Percentiles rank a stretch among this genome's conserved stretches.
Conservation (phyloP, 441 rosid species). For the Gossypium trilobum region DNA sequence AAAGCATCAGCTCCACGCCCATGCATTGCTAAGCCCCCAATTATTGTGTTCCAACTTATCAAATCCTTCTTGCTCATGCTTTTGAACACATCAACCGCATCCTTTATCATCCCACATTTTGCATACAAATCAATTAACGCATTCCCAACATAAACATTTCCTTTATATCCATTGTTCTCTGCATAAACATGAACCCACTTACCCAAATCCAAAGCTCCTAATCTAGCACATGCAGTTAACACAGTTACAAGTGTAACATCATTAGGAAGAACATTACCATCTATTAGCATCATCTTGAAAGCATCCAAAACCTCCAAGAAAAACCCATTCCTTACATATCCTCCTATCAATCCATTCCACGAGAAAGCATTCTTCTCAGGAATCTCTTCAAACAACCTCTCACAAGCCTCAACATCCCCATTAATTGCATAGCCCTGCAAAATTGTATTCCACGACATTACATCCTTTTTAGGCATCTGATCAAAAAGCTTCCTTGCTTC, state of each 20-base stretch:
- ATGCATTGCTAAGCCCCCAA: constrained; percentile 50
- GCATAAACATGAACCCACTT: constrained; percentile 40
- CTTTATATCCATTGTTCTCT: constrained; percentile 33
- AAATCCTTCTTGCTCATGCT: constrained; percentile 40
- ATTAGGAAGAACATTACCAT: constrained; percentile 33
- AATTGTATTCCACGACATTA: constrained; percentile 59
- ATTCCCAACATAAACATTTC: constrained; percentile 40
- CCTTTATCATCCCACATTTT: constrained; percentile 50
- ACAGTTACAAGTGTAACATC: constrained; percentile 48
- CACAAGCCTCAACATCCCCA: constrained; percentile 37
- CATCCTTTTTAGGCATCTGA: constrained; percentile 40
- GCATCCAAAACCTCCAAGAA: constrained; percentile 33
- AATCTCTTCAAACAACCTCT: constrained; percentile 43
- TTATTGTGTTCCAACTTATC: constrained; percentile 49
- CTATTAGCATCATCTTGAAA: constrained; percentile 42
- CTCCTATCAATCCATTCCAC: constrained; percentile 60
- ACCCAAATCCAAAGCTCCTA: constrained; percentile 54
- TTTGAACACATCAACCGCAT: constrained; percentile 37
- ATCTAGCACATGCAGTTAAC: constrained; percentile 48
- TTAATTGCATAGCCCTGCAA: constrained; percentile 42
- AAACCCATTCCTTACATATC: constrained; percentile 30
- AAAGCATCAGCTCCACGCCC: constrained; percentile 44
- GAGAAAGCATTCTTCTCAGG: constrained; percentile 45
- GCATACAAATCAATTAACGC: constrained; percentile 60
- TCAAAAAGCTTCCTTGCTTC: constrained; percentile 46